phyloP scores from a whole-genome alignment of 116 monocot genomes.

The Zostera marina region DNA sequence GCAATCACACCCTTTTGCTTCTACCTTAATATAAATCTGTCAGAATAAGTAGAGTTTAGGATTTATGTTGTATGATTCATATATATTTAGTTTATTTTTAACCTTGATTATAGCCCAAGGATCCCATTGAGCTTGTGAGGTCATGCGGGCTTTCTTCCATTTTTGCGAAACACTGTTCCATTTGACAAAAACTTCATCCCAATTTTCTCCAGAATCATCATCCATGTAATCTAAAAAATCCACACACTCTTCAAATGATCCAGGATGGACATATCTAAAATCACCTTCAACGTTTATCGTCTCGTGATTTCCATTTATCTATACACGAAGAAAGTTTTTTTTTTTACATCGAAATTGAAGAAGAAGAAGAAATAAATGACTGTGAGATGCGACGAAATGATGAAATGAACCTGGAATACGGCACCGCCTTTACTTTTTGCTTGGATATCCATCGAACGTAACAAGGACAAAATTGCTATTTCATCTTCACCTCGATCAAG shows the following conservation, averaged over 20 bases:
- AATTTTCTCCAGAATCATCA: constrained; percentile 36
- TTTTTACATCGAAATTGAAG: neutral
- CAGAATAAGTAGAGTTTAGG: constrained; percentile 27
- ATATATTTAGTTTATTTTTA: constrained; percentile 9
- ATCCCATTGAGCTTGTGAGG: constrained; percentile 37
- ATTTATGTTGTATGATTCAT: neutral
- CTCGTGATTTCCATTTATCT: constrained; percentile 97
- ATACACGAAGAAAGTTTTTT: neutral
- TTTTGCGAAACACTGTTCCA: constrained; percentile 50
- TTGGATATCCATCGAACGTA: constrained; percentile 45
- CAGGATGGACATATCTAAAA: constrained; percentile 81
- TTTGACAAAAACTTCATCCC: constrained; percentile 67
- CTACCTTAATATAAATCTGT: constrained; percentile 79
- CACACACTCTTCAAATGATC: constrained; percentile 75
- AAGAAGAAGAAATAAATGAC: too few relatives aligned
- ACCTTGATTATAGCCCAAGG: constrained; percentile 68
- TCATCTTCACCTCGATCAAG: constrained; percentile 96
- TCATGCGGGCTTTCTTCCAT: constrained; percentile 28
- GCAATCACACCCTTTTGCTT: constrained; percentile 67
- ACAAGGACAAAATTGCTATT: constrained; percentile 77
- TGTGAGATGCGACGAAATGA: neutral
- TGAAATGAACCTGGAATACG: constrained; percentile 69
- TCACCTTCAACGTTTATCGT: constrained; percentile 96
- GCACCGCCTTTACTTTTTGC: constrained; percentile 74
- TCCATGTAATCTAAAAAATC: constrained; percentile 59